Base-by-base conservation (phyloP, 2,329 filamentous ascomycete genomes). In the Zasmidium angulare region DNA sequence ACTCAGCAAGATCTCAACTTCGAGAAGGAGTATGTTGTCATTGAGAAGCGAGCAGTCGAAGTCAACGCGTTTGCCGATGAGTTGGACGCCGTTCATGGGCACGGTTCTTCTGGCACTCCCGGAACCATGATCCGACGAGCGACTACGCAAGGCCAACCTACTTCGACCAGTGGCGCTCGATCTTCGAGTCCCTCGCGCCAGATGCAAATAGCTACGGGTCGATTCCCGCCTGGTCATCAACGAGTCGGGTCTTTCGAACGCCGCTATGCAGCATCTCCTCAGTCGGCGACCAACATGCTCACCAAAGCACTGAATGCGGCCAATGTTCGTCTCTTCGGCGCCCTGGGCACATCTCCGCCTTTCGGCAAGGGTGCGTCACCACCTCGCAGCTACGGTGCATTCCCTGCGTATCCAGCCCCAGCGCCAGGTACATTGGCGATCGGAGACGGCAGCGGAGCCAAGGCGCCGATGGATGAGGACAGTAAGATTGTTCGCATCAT, bases 21-120 rank as follows among this genome's bases (percentile, higher is more conserved):
- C 68, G 93, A 96, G 72, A 86, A 93, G 65, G 95, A 98, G 66
- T 99, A 98, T 69, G 93, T 99, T 20, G 82, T 98, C 23, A 91
- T 99, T 12, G 95, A 99, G 78, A 96, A 97, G 79, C 87, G 89
- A 65, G 89, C 92, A 20, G 93, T 99, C 11, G 93, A 98, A 74
- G 93, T 99, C 53, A 98, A 99, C 74, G 95, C 95, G 2, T 89
- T 99, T 69, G 95, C 95, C 21, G 95, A 99, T 75, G 93, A 98
- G 76, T 81, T 99, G 71, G 93, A 91, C 48, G 89, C 92, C 54
- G 69, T 89, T 50, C 86, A 86, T 52, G 77, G 87, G 21, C 82
- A 84, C 72, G 77, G 26, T 81, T 83, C 61, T 46, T 60, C 64
- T 14, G 62, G 66, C 19, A 83, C 86, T 63, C 78, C 84, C 9